Evolutionary conservation across 495 filamentous ascomycete genomes (phyloP).

Genomic region (Penicillium subrubescens): DNA sequence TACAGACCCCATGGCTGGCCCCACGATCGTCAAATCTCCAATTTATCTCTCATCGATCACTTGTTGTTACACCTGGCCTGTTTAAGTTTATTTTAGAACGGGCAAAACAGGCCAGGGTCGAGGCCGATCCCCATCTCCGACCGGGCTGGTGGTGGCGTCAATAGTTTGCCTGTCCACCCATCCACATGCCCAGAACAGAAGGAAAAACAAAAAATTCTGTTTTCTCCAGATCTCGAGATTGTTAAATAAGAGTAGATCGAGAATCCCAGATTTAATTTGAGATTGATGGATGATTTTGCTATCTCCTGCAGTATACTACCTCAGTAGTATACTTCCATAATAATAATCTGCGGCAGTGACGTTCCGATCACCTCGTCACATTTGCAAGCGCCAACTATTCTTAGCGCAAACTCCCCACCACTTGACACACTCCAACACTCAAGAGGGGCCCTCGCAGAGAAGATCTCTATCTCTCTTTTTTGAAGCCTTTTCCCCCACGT

Average conservation of each 20-base stretch:
- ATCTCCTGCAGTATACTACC: background rate
- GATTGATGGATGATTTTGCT: background rate
- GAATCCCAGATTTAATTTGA: background rate
- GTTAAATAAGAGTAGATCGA: background rate
- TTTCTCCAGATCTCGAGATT: background rate
- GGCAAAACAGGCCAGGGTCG: background rate
- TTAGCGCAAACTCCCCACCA: constrained; percentile 21
- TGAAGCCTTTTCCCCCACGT: constrained; percentile 20
- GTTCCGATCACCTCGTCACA: constrained; percentile 3
- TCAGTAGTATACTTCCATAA: no score
- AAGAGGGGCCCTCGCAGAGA: background rate
- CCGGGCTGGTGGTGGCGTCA: constrained; percentile 28
- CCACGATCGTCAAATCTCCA: background rate
- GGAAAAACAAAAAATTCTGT: constrained; percentile 12
- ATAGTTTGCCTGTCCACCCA: constrained; percentile 21
- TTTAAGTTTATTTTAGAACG: constrained; percentile 21
- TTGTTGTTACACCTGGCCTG: background rate
- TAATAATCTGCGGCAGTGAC: background rate
- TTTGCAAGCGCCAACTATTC: constrained; percentile 27
- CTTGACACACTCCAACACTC: constrained; percentile 6
- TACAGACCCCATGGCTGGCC: background rate
- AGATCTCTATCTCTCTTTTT: background rate
- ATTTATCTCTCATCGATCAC: background rate
- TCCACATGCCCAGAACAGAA: constrained; percentile 4
- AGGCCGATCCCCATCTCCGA: constrained; percentile 25